Conservation (phyloP, 306 rosid genomes). For the Castanospermum australe region DNA sequence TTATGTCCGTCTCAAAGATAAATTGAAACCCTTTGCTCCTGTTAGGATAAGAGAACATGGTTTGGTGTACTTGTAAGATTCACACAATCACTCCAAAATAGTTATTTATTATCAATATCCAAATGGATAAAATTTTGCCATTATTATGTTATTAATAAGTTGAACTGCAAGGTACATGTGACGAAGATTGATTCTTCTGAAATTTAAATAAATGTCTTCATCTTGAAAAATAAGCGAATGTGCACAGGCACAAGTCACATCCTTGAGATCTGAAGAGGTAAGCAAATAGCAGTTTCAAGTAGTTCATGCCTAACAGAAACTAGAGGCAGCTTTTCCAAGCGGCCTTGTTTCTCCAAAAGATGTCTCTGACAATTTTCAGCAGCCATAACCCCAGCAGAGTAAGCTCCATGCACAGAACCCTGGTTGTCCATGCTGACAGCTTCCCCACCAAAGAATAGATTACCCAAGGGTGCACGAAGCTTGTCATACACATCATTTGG, state of each 20-base stretch:
- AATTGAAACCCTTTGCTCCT: neutral
- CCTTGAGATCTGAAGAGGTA: slow-evolving; percentile 63
- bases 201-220: neutral
- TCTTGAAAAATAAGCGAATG: neutral
- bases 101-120: neutral
- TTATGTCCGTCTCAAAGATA: neutral
- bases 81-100: neutral
- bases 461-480: slow-evolving; percentile 72
- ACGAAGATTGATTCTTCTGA: neutral
- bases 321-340: slow-evolving; percentile 25
- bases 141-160: neutral
- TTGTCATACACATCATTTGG: slow-evolving; percentile 63
- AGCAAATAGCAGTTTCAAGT: slow-evolving; percentile 32
- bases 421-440: slow-evolving; percentile 65
- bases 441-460: slow-evolving; percentile 56
- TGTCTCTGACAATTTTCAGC: slow-evolving; percentile 44
- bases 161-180: neutral
- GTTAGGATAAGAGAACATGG: neutral
- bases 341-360: slow-evolving; percentile 40
- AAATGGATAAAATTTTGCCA: slow-evolving; percentile 14
- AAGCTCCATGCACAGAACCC: slow-evolving; percentile 77
- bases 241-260: slow-evolving; percentile 30
- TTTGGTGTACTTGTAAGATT: neutral
- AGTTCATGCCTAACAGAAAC: slow-evolving; percentile 40
- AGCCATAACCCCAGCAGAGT: slow-evolving; percentile 57